Evolutionary conservation across 768 basidiomycete species (phyloP), one percentile per base, ranked within the genome.

Genomic region (Rhizopogon vulgaris): DNA sequence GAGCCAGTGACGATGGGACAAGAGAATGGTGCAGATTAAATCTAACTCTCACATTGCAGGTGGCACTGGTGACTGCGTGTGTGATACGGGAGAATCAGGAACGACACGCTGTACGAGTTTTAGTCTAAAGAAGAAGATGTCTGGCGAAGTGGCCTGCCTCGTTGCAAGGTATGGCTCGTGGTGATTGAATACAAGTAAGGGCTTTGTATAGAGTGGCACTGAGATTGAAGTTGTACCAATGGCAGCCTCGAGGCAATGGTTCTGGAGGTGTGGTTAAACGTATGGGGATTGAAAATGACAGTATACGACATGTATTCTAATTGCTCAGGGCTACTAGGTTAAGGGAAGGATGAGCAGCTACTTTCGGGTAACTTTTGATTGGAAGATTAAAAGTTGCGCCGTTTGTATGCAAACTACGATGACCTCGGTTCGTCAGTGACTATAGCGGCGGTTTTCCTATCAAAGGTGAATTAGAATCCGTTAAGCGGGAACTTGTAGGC

Each of bases 301-400:
- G n/a, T n/a, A n/a, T n/a, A n/a, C n/a, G n/a, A n/a, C n/a, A n/a
- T n/a, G n/a, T 34, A 11, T 34, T 34, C 45, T 22, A 46, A 46
- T 46, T 46, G 30, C 18, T 46, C 45, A 46, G 45, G 45, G 45
- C 22, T 46, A 46, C 15, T 18, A 9, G 36, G 10, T 1, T 18
- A 34, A 34, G 45, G 45, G 45, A 46, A 32, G 32, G 32, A 34
- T 12, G 32, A 12, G 32, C n/a, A 51, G 51, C 51, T 45, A 48
- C 45, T 7, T 10, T 51, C 50, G 42, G 50, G 43, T 51, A 51
- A 51, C 22, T 3, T 51, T 12, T 51, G 45, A 51, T 51, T 51
- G 50, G 50, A 51, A 12, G 50, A 51, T 51, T 12, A 11, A 27
- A 22, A 46, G 6, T 4, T 46, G 28, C 28, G 28, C 28, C 8